A percentile compares a stretch with the other conserved stretches of the same genome.
Evolutionary conservation across 2,329 filamentous ascomycete species (phyloP).

Genomic region (Alternaria sp.): DNA sequence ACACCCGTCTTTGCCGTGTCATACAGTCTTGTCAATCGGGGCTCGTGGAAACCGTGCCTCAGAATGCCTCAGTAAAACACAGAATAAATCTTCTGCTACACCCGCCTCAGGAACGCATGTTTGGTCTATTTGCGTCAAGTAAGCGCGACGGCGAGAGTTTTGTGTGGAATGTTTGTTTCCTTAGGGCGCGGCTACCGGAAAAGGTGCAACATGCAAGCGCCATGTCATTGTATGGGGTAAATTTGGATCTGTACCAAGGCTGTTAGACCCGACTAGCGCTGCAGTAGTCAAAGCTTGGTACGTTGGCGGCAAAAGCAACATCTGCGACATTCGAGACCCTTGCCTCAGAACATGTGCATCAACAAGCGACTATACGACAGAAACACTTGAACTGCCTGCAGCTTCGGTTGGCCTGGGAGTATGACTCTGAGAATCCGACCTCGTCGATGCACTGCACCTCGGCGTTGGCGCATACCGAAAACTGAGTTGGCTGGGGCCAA

Average conservation of each 20-base stretch:
- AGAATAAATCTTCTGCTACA: conserved; percentile 14
- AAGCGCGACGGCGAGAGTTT: conserved; percentile 24
- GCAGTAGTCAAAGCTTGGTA: conserved; percentile 31
- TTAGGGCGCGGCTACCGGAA: conserved; percentile 5
- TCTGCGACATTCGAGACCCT: conserved; percentile 3
- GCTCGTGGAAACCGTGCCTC: conserved; percentile 11
- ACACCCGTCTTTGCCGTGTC: conserved; percentile 10
- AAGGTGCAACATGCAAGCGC: conserved; percentile 13
- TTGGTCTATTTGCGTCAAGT: conserved; percentile 19
- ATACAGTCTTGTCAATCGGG: background rate
- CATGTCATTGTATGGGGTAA: conserved; percentile 24
- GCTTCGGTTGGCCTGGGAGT: background rate
- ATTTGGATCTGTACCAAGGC: conserved; percentile 26
- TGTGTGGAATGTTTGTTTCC: conserved; percentile 1
- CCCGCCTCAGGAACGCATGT: conserved; percentile 14
- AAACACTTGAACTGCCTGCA: background rate
- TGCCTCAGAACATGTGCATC: background rate
- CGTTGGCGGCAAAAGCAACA: conserved; percentile 6
- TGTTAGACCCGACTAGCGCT: conserved; percentile 14
- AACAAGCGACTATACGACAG: conserved; percentile 3
- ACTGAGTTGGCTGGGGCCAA: conserved; percentile 14
- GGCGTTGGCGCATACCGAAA: conserved; percentile 4
- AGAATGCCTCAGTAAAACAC: conserved; percentile 17
- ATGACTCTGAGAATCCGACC: background rate
- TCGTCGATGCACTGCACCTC: background rate